A percentile compares a stretch with the other conserved stretches of the same genome.
Conservation (phyloP, 2,329 filamentous ascomycete species). For the Nemania abortiva region DNA sequence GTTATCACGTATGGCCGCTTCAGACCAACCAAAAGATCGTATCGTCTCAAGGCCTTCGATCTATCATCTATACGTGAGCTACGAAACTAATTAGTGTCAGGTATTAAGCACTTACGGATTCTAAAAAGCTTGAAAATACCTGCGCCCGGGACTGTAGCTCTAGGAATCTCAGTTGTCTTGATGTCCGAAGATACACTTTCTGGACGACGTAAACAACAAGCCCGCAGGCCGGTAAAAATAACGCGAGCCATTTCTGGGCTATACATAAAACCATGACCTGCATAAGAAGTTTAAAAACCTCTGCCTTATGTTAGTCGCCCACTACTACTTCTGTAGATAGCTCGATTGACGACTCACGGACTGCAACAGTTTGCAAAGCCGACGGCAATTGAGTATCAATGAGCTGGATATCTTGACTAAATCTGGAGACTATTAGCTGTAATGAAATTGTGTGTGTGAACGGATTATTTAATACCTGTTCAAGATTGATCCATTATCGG, state of each 20-base stretch:
- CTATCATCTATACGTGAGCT: slow-evolving; percentile 4
- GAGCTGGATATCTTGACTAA: slow-evolving; percentile 59
- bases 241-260: slow-evolving; percentile 59
- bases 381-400: slow-evolving; percentile 58
- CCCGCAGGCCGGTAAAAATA: slow-evolving; percentile 60
- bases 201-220: slow-evolving; percentile 60
- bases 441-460: not conserved
- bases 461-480: slow-evolving; percentile 51
- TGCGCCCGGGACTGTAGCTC: slow-evolving; percentile 67
- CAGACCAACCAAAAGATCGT: slow-evolving; percentile 61
- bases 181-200: slow-evolving; percentile 66
- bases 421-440: slow-evolving; percentile 46
- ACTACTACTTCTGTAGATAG: not conserved
- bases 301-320: slow-evolving; percentile 29
- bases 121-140: slow-evolving; percentile 46
- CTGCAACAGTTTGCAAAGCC: slow-evolving; percentile 51
- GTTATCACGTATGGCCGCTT: slow-evolving; percentile 41
- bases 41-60: slow-evolving; percentile 58
- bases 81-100: not conserved
- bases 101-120: slow-evolving; percentile 35
- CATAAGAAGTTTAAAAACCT: slow-evolving; percentile 55
- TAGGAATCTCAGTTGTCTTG: slow-evolving; percentile 66
- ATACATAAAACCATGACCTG: slow-evolving; percentile 61
- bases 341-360: slow-evolving; percentile 50
- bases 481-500: slow-evolving; percentile 56